Evolutionary conservation across 2,329 filamentous ascomycete genomes (phyloP).

Genomic region (Trichoderma asperellum): DNA sequence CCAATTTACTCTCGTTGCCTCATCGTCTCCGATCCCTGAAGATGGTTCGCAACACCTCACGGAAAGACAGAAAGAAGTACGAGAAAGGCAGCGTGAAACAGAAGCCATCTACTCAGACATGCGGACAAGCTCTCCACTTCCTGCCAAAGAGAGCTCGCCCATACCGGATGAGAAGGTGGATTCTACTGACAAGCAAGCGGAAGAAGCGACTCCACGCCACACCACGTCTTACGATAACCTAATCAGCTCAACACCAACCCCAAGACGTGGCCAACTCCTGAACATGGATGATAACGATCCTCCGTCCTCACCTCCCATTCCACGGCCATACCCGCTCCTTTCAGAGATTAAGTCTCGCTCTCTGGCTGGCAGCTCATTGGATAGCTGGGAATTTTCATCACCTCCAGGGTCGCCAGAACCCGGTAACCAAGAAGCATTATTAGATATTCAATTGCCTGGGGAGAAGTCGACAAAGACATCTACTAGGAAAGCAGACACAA

Average conservation of each 20-base stretch:
- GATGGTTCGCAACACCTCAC: conserved; percentile 75
- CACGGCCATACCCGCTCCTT: conserved; percentile 56
- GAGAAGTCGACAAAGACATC: conserved; percentile 28
- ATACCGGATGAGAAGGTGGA: conserved; percentile 28
- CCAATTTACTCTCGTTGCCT: conserved; percentile 71
- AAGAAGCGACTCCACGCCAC: conserved; percentile 52
- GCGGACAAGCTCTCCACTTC: conserved; percentile 52
- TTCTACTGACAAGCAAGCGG: conserved; percentile 34
- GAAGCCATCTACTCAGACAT: conserved; percentile 71
- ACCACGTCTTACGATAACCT: conserved; percentile 53
- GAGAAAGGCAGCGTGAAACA: conserved; percentile 70
- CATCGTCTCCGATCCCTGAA: conserved; percentile 54
- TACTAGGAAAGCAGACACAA: conserved; percentile 30
- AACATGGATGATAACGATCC: conserved; percentile 55
- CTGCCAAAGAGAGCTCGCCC: conserved; percentile 32
- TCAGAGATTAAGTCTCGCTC: conserved; percentile 58
- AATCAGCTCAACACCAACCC: conserved; percentile 64
- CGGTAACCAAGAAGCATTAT: conserved; percentile 36
- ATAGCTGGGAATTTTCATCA: conserved; percentile 61
- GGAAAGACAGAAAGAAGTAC: conserved; percentile 77
- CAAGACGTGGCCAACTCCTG: conserved; percentile 57
- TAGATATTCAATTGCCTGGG: conserved; percentile 30
- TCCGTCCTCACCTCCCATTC: conserved; percentile 62
- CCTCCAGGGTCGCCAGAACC: conserved; percentile 57
- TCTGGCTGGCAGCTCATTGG: conserved; percentile 39